Evolutionary conservation across 768 basidiomycete species (phyloP).

Genomic region (Boletellus sp.): DNA sequence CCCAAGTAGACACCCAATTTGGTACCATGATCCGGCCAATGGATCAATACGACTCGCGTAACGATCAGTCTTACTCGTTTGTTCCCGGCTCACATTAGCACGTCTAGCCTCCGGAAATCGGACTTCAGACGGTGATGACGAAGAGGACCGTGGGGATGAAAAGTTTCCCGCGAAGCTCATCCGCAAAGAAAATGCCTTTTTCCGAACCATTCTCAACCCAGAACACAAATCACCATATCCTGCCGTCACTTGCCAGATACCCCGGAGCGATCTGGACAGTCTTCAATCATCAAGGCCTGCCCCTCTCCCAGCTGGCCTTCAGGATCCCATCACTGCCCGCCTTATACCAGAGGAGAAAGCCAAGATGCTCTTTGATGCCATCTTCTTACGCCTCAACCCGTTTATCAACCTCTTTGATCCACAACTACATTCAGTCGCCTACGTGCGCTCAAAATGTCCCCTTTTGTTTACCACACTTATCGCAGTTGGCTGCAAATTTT

Average conservation of each 20-base stretch:
- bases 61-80: background rate
- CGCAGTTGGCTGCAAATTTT: conserved; percentile 84
- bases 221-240: conserved; percentile 44
- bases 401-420: conserved; percentile 90
- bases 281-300: conserved; percentile 35
- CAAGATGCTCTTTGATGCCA: conserved; percentile 67
- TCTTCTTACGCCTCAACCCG: conserved; percentile 82
- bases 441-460: conserved; percentile 76
- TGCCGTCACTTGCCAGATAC: conserved; percentile 25
- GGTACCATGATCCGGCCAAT: conserved; percentile 28
- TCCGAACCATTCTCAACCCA: conserved; percentile 79
- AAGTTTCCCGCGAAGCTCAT: conserved; percentile 77
- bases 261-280: conserved; percentile 34
- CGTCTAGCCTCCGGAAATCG: conserved; percentile 23
- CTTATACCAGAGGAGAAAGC: conserved; percentile 69
- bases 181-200: conserved; percentile 74
- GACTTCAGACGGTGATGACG: conserved; percentile 48
- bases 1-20: conserved; percentile 26
- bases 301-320: conserved; percentile 38
- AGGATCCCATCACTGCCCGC: conserved; percentile 71
- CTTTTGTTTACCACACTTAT: conserved; percentile 83
- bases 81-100: conserved; percentile 3
- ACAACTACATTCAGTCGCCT: conserved; percentile 71
- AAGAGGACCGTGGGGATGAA: conserved; percentile 64
- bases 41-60: conserved; percentile 30